Evolutionary conservation across 2,329 filamentous ascomycete genomes (phyloP).

Genomic region (Biscogniauxia marginata): DNA sequence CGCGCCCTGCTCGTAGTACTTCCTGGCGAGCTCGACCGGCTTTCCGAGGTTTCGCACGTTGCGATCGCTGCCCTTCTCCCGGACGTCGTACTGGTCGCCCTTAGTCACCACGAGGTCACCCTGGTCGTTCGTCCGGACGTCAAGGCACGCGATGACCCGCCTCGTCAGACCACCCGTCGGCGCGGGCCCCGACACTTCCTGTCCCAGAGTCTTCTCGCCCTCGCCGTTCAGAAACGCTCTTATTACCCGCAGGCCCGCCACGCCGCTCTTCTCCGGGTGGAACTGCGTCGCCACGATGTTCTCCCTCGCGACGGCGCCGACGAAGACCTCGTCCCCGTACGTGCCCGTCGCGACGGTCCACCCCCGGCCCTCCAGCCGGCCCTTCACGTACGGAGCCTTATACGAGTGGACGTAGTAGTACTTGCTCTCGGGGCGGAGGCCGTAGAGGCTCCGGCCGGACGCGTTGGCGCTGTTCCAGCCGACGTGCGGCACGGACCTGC

Average conservation of each 20-base stretch:
- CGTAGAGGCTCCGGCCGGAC: conserved; percentile 62
- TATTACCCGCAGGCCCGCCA: conserved; percentile 79
- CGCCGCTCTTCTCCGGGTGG: conserved; percentile 95
- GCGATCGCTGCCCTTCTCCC: conserved; percentile 71
- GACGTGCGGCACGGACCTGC: conserved; percentile 96
- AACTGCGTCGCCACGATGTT: conserved; percentile 94
- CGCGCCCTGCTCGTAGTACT: conserved; percentile 94
- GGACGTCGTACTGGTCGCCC: conserved; percentile 97
- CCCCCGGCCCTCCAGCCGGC: conserved; percentile 73
- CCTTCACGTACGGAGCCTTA: conserved; percentile 72
- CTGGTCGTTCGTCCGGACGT: conserved; percentile 90
- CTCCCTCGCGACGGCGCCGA: conserved; percentile 81
- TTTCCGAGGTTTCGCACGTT: conserved; percentile 92
- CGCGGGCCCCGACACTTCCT: conserved; percentile 27
- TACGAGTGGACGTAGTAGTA: conserved; percentile 99
- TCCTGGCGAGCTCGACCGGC: conserved; percentile 88
- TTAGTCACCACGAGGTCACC: conserved; percentile 97
- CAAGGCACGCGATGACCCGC: conserved; percentile 91
- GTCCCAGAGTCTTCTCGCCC: conserved; percentile 51
- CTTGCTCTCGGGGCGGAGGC: conserved; percentile 76
- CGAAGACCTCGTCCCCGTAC: conserved; percentile 86
- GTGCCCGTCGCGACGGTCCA: conserved; percentile 90
- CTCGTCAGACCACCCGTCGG: conserved; percentile 74
- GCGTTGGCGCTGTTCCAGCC: conserved; percentile 93
- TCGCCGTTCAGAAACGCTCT: conserved; percentile 82